Percentiles rank a stretch among this genome's conserved stretches.
Evolutionary conservation across 345 rosid species (phyloP).

Genomic region (Combretum micranthum): DNA sequence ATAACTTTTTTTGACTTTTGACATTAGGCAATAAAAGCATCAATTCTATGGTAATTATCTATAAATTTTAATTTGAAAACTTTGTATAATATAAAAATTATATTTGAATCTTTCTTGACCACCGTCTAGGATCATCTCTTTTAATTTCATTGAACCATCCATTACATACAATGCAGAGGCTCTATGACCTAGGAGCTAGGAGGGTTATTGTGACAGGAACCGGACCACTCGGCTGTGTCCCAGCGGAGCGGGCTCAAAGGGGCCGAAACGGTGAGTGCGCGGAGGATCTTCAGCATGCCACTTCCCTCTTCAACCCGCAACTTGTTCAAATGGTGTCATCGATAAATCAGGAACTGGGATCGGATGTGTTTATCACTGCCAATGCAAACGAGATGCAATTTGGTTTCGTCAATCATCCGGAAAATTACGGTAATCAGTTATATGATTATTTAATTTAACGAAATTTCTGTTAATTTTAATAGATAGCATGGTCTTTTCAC

Average conservation of each 20-base stretch:
- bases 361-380: constrained; percentile 30
- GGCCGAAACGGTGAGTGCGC: constrained; percentile 72
- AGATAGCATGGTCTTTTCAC: background rate
- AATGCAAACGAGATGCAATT: constrained; percentile 20
- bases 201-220: constrained; percentile 91
- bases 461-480: background rate
- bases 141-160: no score
- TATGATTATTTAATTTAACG: background rate
- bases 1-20: no score
- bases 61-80: no score
- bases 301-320: constrained; percentile 67
- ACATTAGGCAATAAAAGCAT: no score
- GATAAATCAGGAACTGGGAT: constrained; percentile 54
- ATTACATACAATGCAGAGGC: constrained; percentile 34
- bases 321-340: constrained; percentile 37
- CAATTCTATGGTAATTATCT: no score
- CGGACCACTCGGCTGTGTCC: constrained; percentile 87
- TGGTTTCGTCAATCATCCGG: constrained; percentile 31
- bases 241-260: constrained; percentile 70
- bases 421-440: constrained; percentile 22
- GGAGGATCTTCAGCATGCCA: constrained; percentile 51
- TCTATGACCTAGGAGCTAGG: constrained; percentile 69
- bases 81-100: no score
- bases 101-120: no score
- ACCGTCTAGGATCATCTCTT: no score